A percentile compares a stretch with the other conserved stretches of the same genome.
Evolutionary conservation across 129 eudicot species (phyloP).

Genomic region (Erigeron canadensis): DNA sequence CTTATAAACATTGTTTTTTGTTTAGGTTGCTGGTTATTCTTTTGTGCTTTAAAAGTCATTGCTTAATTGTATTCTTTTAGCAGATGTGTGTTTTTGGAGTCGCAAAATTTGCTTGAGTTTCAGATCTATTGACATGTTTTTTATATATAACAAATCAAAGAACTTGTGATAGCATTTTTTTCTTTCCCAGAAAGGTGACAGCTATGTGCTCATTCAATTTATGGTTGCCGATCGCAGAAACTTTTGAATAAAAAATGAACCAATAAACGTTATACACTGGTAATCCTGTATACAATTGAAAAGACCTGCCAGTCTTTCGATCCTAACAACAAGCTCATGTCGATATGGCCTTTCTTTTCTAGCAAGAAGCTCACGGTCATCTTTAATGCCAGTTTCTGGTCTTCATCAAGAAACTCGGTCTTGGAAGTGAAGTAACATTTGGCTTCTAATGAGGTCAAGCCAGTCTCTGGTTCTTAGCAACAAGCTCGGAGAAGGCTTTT

Average conservation of each 20-base stretch:
- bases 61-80: no score
- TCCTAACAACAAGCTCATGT: not conserved
- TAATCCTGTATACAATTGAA: not conserved
- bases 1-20: not conserved
- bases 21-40: not conserved
- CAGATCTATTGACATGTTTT: no score
- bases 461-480: constrained; percentile 25
- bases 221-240: not conserved
- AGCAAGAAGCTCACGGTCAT: not conserved
- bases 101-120: no score
- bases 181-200: not conserved
- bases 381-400: not conserved
- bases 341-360: not conserved
- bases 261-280: not conserved
- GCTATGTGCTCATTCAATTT: constrained; percentile 5
- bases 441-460: constrained; percentile 10
- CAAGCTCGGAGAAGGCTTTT: constrained; percentile 36
- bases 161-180: no score
- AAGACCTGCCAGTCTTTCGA: not conserved
- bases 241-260: not conserved
- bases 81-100: no score
- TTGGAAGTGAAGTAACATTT: not conserved
- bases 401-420: constrained; percentile 4
- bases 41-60: not conserved
- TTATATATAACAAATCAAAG: no score